Evolutionary conservation across 805 yeast species (phyloP), one percentile per base, ranked within the genome.

Genomic region (Kluyveromyces siamensis): DNA sequence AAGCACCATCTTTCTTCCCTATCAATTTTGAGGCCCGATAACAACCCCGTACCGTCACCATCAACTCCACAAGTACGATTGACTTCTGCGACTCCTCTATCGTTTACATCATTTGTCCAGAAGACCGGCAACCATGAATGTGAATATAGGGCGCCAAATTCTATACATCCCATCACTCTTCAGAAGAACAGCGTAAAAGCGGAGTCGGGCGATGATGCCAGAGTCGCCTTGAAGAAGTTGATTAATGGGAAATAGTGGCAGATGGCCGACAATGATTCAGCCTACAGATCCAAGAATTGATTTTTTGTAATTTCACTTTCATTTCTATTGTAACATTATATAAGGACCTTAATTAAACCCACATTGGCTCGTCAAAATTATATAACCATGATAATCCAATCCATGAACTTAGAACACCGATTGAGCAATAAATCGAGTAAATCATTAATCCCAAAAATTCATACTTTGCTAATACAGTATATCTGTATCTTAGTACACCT

Each of bases 371-470:
- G 61, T 85, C 90, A 48, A 87, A 80, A 63, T 88, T 87, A 61
- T 87, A 90, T 47, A 86, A 69, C 96, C 96, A 90, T 51, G 86
- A 81, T 55, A 89, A 77, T 8, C 95, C 93, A 53, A 84, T 76
- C 95, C 96, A 93, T 45, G 95, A 80, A 41, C 87, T 74, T 8
- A 90, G 72, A 7, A 93, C 80, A 2, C 99, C 99, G 16, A 87
- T 51, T 0, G 87, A 79, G 65, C 97, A 87, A 67, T 91, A 91
- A 7, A 87, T 83, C 54, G 96, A 87, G 49, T 87, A 77, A 10
- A 81, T 68, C 88, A 93, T 87, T 54, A 91, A 72, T 43, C 87
- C 80, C 50, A 87, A 67, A 60, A 89, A 91, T 65, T 87, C 87
- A 50, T 79, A 75, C 55, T 72, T 77, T 47, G 76, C 75, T 51